These are phyloP conservation scores for Lyophyllum atratum DNA, from an alignment of 768 basidiomycete genomes.

Conservation along the genomic window DNA sequence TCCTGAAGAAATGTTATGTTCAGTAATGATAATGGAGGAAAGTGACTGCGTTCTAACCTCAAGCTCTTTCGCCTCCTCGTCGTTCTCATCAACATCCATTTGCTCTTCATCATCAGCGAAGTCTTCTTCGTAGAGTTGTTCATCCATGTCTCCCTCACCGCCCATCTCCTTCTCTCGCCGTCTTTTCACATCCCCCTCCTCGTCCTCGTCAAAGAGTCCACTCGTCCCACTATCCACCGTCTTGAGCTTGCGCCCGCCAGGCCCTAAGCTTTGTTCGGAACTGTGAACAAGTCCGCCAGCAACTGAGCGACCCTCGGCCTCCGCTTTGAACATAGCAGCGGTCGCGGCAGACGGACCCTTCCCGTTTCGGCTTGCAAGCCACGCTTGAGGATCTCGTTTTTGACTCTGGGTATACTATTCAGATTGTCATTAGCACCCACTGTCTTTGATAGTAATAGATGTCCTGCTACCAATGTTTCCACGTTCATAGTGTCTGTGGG, in stretches of 20 bases:
- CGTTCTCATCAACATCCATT: slow-evolving; percentile 69
- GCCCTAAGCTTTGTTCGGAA: slow-evolving; percentile 60
- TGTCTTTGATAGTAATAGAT: slow-evolving; percentile 19
- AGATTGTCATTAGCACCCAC: slow-evolving; percentile 15
- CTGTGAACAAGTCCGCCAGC: slow-evolving; percentile 47
- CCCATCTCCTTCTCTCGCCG: slow-evolving; percentile 62
- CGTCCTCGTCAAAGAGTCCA: slow-evolving; percentile 69
- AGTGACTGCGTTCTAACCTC: slow-evolving; percentile 51
- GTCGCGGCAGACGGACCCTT: slow-evolving; percentile 63
- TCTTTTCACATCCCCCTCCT: slow-evolving; percentile 49
- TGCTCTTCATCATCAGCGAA: slow-evolving; percentile 89
- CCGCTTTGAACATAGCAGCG: slow-evolving; percentile 69
- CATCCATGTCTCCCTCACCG: slow-evolving; percentile 81
- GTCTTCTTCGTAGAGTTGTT: slow-evolving; percentile 80
- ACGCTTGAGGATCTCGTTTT: slow-evolving; percentile 75
- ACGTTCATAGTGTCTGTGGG: slow-evolving; percentile 68
- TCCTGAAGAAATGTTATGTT: slow-evolving; percentile 59
- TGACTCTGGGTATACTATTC: slow-evolving; percentile 56
- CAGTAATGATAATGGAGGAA: slow-evolving; percentile 4
- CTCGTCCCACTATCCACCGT: slow-evolving; percentile 68
- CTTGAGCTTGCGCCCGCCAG: slow-evolving; percentile 67
- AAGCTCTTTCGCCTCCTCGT: slow-evolving; percentile 82
- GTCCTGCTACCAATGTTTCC: slow-evolving; percentile 56
- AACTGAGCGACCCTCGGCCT: slow-evolving; percentile 49
- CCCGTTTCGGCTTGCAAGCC: slow-evolving; percentile 66